phyloP scores from a whole-genome alignment of 2,329 filamentous ascomycete genomes.

The Elsinoe arachidis region DNA sequence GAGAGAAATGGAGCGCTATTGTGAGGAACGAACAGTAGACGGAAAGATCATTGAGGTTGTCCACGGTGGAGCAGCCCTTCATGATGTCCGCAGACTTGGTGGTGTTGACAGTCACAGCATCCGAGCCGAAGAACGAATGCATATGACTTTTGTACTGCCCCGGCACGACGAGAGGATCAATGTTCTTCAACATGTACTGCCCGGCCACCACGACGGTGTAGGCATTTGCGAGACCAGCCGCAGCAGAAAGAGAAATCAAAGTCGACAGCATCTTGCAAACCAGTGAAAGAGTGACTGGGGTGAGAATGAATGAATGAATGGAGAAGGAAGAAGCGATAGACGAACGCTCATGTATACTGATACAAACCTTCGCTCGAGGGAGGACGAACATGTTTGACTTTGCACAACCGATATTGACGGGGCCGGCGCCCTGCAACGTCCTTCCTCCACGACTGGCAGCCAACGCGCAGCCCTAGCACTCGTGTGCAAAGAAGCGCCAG shows the following conservation, averaged over 20 bases:
- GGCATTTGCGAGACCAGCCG: slow-evolving; percentile 24
- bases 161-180: slow-evolving; percentile 38
- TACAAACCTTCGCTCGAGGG: not conserved
- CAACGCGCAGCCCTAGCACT: not conserved
- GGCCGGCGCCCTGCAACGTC: not conserved
- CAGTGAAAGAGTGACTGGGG: slow-evolving; percentile 3
- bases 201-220: slow-evolving; percentile 28
- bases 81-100: slow-evolving; percentile 33
- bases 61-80: slow-evolving; percentile 36
- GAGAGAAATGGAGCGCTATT: not conserved
- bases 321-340: not conserved
- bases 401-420: not conserved
- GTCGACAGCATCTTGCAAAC: slow-evolving; percentile 1
- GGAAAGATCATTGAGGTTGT: slow-evolving; percentile 42
- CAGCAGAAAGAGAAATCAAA: slow-evolving; percentile 6
- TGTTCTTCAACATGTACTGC: slow-evolving; percentile 38
- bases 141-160: slow-evolving; percentile 36
- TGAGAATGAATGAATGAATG: not conserved
- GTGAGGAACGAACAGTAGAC: slow-evolving; percentile 30
- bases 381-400: not conserved
- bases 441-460: not conserved
- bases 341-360: not conserved
- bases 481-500: too few relatives aligned
- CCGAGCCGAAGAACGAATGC: slow-evolving; percentile 40
- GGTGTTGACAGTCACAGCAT: slow-evolving; percentile 33